phyloP scores from a whole-genome alignment of 352 stramenopile species.

The Pythium apleroticum region DNA sequence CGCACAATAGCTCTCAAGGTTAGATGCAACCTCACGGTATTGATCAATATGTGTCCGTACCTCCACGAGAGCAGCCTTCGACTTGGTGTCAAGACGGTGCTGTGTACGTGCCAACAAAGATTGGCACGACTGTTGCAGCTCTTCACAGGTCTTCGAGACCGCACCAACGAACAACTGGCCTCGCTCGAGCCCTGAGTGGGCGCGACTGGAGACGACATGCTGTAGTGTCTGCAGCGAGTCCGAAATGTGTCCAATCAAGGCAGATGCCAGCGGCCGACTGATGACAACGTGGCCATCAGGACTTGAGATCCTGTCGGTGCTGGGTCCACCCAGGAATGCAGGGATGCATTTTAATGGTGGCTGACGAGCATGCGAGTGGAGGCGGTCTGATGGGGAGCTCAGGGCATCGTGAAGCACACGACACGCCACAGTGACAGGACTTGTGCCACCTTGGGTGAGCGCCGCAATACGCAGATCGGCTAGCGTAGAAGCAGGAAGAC shows the following conservation, averaged over 20 bases:
- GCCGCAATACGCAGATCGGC: constrained; percentile 3
- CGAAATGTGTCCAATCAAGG: not conserved
- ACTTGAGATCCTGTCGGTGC: not conserved
- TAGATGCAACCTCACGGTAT: not conserved
- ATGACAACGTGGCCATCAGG: not conserved
- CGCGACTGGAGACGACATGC: not conserved
- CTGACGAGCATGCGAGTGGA: not conserved
- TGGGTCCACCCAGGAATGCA: not conserved
- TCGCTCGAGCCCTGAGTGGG: not conserved
- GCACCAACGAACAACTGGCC: not conserved
- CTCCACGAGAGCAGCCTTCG: not conserved
- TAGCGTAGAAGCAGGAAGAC: constrained; percentile 2
- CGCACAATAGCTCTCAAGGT: not conserved
- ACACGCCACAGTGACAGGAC: not conserved
- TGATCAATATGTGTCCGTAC: not conserved
- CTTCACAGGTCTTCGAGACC: not conserved
- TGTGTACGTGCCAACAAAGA: not conserved
- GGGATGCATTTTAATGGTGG: not conserved
- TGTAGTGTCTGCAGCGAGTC: not conserved
- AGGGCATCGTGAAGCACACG: constrained; percentile 10
- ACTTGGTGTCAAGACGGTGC: not conserved
- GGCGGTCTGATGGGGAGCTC: constrained; percentile 1
- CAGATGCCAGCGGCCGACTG: not conserved
- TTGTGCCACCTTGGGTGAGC: not conserved
- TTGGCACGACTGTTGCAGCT: not conserved